Percentiles rank a stretch among this genome's conserved stretches.
Conservation (phyloP, 345 rosid species). For the Balakata baccata region DNA sequence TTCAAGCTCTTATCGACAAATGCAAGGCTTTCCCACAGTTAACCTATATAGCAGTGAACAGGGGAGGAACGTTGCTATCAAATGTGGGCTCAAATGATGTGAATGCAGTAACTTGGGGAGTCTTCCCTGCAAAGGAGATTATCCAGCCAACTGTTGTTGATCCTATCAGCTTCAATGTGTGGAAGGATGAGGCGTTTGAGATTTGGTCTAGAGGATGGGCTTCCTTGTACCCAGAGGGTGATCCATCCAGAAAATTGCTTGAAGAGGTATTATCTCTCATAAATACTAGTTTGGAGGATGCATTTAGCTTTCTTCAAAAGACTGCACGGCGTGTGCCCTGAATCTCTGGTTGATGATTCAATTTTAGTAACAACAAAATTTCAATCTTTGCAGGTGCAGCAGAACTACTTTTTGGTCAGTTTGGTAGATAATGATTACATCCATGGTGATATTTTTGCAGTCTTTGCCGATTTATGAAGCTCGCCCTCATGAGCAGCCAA, state of each 20-base stretch:
- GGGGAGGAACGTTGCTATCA: conserved; percentile 56
- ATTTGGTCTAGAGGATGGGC: conserved; percentile 94
- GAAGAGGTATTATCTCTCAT: conserved; percentile 49
- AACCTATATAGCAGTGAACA: conserved; percentile 74
- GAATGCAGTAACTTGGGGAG: conserved; percentile 98
- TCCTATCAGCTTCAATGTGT: conserved; percentile 80
- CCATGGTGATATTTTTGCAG: conserved; percentile 57
- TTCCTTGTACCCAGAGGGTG: conserved; percentile 65
- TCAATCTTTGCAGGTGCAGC: conserved; percentile 60
- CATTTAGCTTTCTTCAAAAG: too few relatives aligned
- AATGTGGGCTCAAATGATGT: conserved; percentile 49
- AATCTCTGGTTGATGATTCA: not conserved
- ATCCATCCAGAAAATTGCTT: conserved; percentile 56
- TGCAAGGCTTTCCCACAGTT: conserved; percentile 56
- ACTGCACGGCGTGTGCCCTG: too few relatives aligned
- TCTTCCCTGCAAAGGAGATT: conserved; percentile 81
- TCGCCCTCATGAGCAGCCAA: conserved; percentile 2
- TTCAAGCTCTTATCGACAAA: conserved; percentile 57
- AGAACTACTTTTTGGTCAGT: conserved; percentile 77
- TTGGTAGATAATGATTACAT: conserved; percentile 85
- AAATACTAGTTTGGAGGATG: not conserved
- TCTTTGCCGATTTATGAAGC: conserved; percentile 53
- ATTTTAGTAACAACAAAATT: not conserved
- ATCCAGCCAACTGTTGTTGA: conserved; percentile 96
- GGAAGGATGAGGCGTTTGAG: conserved; percentile 99